phyloP scores from a whole-genome alignment of 2,329 filamentous ascomycete genomes.

The Chaetomium olivaceum region DNA sequence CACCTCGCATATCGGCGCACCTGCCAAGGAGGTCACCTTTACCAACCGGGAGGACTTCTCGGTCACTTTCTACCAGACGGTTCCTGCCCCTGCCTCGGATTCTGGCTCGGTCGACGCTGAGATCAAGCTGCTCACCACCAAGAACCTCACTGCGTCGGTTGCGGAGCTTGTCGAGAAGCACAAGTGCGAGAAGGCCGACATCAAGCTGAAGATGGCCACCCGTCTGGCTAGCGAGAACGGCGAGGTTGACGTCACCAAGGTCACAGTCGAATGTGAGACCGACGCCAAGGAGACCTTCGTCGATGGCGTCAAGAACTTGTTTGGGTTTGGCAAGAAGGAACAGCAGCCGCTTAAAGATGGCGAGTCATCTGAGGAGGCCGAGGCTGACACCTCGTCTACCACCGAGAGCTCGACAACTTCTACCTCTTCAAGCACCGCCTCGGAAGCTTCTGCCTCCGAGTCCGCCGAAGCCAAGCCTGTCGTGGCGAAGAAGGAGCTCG shows the following conservation, averaged over 20 bases:
- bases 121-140: conserved; percentile 68
- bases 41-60: conserved; percentile 80
- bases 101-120: conserved; percentile 49
- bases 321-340: conserved; percentile 83
- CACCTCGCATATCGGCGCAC: conserved; percentile 70
- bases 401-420: conserved; percentile 37
- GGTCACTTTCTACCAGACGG: conserved; percentile 75
- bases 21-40: conserved; percentile 81
- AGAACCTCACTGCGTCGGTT: conserved; percentile 85
- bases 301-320: conserved; percentile 92
- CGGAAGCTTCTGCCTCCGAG: conserved; percentile 47
- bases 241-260: conserved; percentile 74
- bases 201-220: conserved; percentile 77
- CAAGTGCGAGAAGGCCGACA: conserved; percentile 72
- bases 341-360: conserved; percentile 72
- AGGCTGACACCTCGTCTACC: conserved; percentile 45
- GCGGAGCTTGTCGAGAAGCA: conserved; percentile 74
- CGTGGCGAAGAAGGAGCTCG: conserved; percentile 60
- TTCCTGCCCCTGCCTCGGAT: conserved; percentile 48
- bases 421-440: conserved; percentile 37
- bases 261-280: conserved; percentile 81
- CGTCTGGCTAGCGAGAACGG: conserved; percentile 72
- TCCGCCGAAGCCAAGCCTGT: conserved; percentile 54
- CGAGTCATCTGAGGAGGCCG: conserved; percentile 46
- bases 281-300: conserved; percentile 80